These are phyloP conservation scores for Fonsecaea pugnacius DNA, from an alignment of 2,329 filamentous ascomycete genomes.

Conservation along the genomic window DNA sequence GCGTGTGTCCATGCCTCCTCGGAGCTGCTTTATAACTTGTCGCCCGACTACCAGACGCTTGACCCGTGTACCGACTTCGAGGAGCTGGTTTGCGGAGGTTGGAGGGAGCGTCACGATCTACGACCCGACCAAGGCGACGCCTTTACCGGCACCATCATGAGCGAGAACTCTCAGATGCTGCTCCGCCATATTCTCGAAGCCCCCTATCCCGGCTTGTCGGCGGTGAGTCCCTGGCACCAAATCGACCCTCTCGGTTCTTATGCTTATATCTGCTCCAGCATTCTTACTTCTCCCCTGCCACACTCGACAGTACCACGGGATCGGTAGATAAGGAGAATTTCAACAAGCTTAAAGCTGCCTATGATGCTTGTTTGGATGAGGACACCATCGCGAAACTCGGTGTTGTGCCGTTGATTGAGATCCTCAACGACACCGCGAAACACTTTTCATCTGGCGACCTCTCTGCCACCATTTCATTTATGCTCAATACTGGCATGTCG, in stretches of 20 bases:
- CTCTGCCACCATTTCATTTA: slow-evolving; percentile 44
- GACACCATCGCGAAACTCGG: slow-evolving; percentile 60
- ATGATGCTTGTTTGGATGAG: slow-evolving; percentile 69
- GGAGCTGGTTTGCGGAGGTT: slow-evolving; percentile 69
- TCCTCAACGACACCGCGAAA: slow-evolving; percentile 60
- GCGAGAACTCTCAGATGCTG: slow-evolving; percentile 62
- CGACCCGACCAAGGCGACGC: slow-evolving; percentile 65
- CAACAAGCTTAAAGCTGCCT: slow-evolving; percentile 66
- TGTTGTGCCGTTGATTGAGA: slow-evolving; percentile 58
- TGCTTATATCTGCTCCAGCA: slow-evolving; percentile 25
- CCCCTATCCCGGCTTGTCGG: slow-evolving; percentile 48
- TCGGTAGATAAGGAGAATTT: slow-evolving; percentile 61
- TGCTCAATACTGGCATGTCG: slow-evolving; percentile 45
- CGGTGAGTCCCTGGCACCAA: slow-evolving; percentile 42
- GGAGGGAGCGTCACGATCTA: slow-evolving; percentile 66
- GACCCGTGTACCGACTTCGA: slow-evolving; percentile 74
- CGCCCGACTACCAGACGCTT: slow-evolving; percentile 64
- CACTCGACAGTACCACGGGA: slow-evolving; percentile 21
- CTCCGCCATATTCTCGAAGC: slow-evolving; percentile 68
- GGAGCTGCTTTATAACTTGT: slow-evolving; percentile 65
- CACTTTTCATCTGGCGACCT: slow-evolving; percentile 37
- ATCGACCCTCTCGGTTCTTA: slow-evolving; percentile 38
- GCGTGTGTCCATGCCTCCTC: slow-evolving; percentile 68
- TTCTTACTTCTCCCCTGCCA: slow-evolving; percentile 31
- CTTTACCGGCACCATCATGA: slow-evolving; percentile 66